Base-by-base conservation (phyloP, 805 yeast genomes). In the Candida anglica region DNA sequence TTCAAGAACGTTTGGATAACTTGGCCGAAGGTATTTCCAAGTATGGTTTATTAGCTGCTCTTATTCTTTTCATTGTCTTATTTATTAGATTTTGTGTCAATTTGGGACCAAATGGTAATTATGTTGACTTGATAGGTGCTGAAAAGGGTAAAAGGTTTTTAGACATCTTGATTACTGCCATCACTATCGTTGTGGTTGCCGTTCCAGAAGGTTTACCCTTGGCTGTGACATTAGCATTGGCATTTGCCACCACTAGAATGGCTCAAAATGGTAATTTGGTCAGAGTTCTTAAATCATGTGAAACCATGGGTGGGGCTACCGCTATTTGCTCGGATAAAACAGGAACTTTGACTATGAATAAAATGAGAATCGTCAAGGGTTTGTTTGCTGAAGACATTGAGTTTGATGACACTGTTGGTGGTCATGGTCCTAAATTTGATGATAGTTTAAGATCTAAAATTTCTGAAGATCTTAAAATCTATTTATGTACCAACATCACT, bases 121-220 rank as follows among this genome's bases (percentile, higher is more conserved):
- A 68, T 38, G 53, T 72, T 39, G 54, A 58, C 30, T 37, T 72
- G 5, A 56, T 75, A 0, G 61, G 86, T 5, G 75, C 96, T 6
- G 75, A 80, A 50, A 89, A 88, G 63, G 97, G 96, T 44, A 78
- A 86, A 36, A 74, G 73, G 44, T 89, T 89, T 47, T 67, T 93
- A 65, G 81, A 86, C 49, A 85, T 91, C 37, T 69, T 93, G 40
- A 93, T 93, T 50, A 86, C 93, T 16, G 83, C 98, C 1, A 84
- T 93, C 40, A 88, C 98, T 0, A 75, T 93, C 47, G 79, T 93
- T 19, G 98, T 91, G 11, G 98, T 93, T 32, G 99, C 98, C 0
- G 96, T 93, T n/a, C 99, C 99, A 3, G 99, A 93, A 63, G 99
- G 99, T 41, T 73, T 93, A 37, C 99, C 99, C 1, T 69, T 93